Evolutionary conservation across 352 stramenopile genomes (phyloP).

Genomic region (Ophiocytium majus): DNA sequence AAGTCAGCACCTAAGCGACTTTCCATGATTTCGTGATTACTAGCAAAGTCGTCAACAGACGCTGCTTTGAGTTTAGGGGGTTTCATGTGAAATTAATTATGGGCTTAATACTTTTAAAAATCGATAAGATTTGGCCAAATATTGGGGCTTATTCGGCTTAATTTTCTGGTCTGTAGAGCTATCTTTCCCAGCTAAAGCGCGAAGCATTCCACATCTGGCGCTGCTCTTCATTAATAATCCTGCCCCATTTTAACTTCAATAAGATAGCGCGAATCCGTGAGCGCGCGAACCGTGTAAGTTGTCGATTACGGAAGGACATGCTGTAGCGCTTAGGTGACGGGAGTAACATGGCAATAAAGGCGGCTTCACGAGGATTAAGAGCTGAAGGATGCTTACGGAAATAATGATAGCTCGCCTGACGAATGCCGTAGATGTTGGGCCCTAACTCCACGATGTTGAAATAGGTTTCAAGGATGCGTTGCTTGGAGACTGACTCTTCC

Average conservation of each 20-base stretch:
- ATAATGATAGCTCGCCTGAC: background rate
- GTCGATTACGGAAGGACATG: background rate
- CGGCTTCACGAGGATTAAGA: background rate
- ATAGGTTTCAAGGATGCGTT: conserved; percentile 1
- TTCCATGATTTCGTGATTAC: too few relatives aligned
- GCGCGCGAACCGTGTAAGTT: background rate
- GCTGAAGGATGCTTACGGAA: conserved; percentile 4
- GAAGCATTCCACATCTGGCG: background rate
- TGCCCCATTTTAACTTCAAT: background rate
- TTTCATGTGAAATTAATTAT: too few relatives aligned
- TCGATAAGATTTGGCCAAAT: too few relatives aligned
- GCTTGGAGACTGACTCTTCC: background rate
- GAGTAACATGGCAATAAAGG: background rate
- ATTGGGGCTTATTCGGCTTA: too few relatives aligned
- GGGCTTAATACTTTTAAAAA: too few relatives aligned
- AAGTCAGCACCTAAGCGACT: too few relatives aligned
- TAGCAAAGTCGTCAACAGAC: too few relatives aligned
- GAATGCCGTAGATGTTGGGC: conserved; percentile 1
- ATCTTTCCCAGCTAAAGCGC: background rate
- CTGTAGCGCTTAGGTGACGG: background rate
- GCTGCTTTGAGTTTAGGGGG: too few relatives aligned
- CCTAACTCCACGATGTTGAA: background rate
- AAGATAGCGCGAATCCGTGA: background rate
- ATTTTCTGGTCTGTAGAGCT: too few relatives aligned
- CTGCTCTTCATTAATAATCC: background rate